phyloP scores from a whole-genome alignment of 176 grass and related monocot genomes.

The Coix lacrymajobi region DNA sequence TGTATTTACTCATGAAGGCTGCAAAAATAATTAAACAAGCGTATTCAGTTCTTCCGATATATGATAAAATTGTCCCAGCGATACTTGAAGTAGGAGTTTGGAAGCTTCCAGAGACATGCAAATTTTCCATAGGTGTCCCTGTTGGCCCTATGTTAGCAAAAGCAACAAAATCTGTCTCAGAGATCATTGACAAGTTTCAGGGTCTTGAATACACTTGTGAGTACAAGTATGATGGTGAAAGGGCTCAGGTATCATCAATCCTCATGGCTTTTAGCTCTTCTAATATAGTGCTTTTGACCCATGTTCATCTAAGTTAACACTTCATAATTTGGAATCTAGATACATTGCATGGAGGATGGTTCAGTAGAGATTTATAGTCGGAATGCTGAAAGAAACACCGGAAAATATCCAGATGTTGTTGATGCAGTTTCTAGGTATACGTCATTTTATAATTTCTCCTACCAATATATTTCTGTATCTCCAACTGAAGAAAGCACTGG shows the following conservation, averaged over 20 bases:
- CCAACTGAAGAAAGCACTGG: neutral
- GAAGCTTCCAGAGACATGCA: conserved; percentile 94
- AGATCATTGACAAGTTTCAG: conserved; percentile 98
- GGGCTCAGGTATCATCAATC: conserved; percentile 70
- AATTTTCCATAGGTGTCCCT: conserved; percentile 94
- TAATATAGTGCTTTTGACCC: neutral
- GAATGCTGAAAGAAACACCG: conserved; percentile 98
- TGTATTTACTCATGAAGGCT: conserved; percentile 58
- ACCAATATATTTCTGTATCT: neutral
- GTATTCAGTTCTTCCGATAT: conserved; percentile 95
- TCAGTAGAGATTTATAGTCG: conserved; percentile 92
- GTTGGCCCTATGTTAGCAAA: conserved; percentile 99
- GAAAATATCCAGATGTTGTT: conserved; percentile 96
- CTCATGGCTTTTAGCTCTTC: conserved; percentile 12
- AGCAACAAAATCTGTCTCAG: conserved; percentile 97
- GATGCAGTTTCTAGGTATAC: conserved; percentile 80
- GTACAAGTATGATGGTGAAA: conserved; percentile 99
- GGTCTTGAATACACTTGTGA: conserved; percentile 97
- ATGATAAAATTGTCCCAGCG: conserved; percentile 86
- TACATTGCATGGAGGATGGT: conserved; percentile 99
- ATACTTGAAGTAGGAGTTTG: conserved; percentile 78
- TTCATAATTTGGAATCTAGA: conserved; percentile 53
- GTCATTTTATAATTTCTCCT: neutral
- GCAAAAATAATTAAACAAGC: conserved; percentile 88
- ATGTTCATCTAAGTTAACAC: conserved; percentile 4